phyloP scores from a whole-genome alignment of 2,329 filamentous ascomycete genomes.

The Beauveria sp. region DNA sequence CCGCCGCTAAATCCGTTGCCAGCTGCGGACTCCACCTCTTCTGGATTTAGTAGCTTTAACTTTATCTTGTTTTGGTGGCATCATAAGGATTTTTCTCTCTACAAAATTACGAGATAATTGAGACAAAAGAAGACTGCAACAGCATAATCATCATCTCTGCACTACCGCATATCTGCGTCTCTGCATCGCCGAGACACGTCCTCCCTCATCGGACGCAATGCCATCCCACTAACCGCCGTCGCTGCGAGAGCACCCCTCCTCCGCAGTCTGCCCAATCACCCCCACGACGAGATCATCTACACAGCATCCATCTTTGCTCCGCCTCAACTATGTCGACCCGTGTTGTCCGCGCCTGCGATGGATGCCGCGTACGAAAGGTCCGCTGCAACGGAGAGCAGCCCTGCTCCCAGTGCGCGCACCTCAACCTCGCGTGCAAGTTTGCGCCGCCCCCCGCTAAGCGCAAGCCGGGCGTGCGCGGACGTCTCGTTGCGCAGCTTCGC shows the following conservation, averaged over 20 bases:
- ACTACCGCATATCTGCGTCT: not conserved
- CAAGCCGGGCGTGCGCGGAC: constrained; percentile 26
- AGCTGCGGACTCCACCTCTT: constrained; percentile 3
- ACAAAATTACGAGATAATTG: not conserved
- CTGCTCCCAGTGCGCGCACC: constrained; percentile 29
- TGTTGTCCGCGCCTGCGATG: constrained; percentile 26
- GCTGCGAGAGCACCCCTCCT: not conserved
- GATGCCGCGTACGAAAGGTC: constrained; percentile 31
- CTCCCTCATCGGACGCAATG: not conserved
- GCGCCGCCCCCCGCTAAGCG: constrained; percentile 25
- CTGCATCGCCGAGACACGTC: not conserved
- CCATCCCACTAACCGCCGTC: not conserved
- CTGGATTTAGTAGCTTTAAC: not conserved
- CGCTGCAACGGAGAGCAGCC: constrained; percentile 27
- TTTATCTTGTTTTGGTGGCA: not conserved
- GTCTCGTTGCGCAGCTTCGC: constrained; percentile 28
- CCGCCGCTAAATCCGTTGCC: not conserved
- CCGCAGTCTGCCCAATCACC: not conserved
- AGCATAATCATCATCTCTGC: not conserved
- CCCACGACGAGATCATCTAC: not conserved
- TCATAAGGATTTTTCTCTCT: not conserved
- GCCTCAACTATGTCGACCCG: constrained; percentile 2
- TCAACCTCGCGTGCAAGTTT: constrained; percentile 27
- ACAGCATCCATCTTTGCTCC: not conserved
- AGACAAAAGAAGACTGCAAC: not conserved